phyloP scores from a whole-genome alignment of 129 eudicot species.

The Cynara cardunculus region DNA sequence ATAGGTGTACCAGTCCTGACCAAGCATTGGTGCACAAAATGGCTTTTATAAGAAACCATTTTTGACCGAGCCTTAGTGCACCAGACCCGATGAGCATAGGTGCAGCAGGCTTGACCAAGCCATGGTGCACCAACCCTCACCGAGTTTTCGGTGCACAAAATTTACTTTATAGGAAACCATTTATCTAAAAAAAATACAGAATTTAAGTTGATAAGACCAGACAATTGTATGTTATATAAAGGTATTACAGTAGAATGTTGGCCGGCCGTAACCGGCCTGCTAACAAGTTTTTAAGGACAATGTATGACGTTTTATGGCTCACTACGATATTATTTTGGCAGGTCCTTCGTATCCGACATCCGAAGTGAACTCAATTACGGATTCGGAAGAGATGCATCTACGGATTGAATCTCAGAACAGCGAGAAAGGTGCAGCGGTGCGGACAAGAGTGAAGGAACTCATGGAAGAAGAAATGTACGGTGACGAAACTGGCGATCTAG shows the following conservation, averaged over 20 bases:
- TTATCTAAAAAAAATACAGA: background rate
- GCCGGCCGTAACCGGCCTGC: background rate
- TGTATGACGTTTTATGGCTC: background rate
- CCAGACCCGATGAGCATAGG: too few relatives aligned
- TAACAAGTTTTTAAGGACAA: background rate
- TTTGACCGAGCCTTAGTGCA: background rate
- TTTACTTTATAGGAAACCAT: background rate
- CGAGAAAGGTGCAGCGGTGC: slow-evolving; percentile 33
- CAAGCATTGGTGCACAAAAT: too few relatives aligned
- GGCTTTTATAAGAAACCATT: too few relatives aligned
- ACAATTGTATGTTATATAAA: background rate
- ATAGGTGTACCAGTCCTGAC: too few relatives aligned
- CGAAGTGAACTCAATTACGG: slow-evolving; percentile 26
- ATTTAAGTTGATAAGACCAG: background rate
- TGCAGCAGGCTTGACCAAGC: too few relatives aligned
- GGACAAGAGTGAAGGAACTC: slow-evolving; percentile 74
- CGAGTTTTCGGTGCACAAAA: too few relatives aligned
- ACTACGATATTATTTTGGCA: background rate
- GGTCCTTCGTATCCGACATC: slow-evolving; percentile 28
- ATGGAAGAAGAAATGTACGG: slow-evolving; percentile 86
- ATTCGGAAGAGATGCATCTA: slow-evolving; percentile 14
- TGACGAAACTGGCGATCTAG: slow-evolving; percentile 35
- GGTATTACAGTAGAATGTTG: background rate
- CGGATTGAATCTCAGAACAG: slow-evolving; percentile 27
- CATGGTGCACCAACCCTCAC: background rate